Evolutionary conservation across 2,329 filamentous ascomycete genomes (phyloP).

Genomic region (Pseudocercospora musae): DNA sequence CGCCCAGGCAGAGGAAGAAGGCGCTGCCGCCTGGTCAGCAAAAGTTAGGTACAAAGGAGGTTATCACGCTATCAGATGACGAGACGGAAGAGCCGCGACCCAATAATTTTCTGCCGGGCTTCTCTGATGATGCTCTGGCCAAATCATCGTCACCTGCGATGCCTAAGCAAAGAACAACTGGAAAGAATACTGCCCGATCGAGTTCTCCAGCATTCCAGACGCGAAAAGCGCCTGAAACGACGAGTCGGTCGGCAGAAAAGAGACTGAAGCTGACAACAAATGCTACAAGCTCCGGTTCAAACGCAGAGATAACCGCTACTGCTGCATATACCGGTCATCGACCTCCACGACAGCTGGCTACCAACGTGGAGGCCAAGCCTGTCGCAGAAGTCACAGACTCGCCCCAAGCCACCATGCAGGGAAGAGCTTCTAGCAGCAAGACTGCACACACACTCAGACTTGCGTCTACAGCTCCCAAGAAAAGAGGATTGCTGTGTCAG

Average conservation of each 20-base stretch:
- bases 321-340: not conserved
- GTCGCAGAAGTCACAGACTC: not conserved
- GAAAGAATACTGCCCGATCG: slow-evolving; percentile 24
- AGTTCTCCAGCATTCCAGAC: slow-evolving; percentile 35
- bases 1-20: slow-evolving; percentile 24
- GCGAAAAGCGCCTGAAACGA: slow-evolving; percentile 1
- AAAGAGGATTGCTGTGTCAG: slow-evolving; percentile 43
- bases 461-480: slow-evolving; percentile 39
- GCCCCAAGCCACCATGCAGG: not conserved
- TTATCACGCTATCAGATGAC: slow-evolving; percentile 40
- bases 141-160: slow-evolving; percentile 22
- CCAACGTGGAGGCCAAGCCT: not conserved
- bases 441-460: slow-evolving; percentile 37
- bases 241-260: not conserved
- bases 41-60: slow-evolving; percentile 28
- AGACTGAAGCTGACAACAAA: not conserved
- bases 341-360: not conserved
- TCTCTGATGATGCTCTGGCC: slow-evolving; percentile 27
- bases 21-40: slow-evolving; percentile 16
- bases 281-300: not conserved
- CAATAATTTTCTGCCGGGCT: slow-evolving; percentile 25
- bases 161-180: not conserved
- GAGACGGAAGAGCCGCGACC: slow-evolving; percentile 20
- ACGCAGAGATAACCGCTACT: not conserved
- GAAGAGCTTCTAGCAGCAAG: slow-evolving; percentile 10